phyloP scores from a whole-genome alignment of 2,329 filamentous ascomycete genomes.

The Venturia carpophila region DNA sequence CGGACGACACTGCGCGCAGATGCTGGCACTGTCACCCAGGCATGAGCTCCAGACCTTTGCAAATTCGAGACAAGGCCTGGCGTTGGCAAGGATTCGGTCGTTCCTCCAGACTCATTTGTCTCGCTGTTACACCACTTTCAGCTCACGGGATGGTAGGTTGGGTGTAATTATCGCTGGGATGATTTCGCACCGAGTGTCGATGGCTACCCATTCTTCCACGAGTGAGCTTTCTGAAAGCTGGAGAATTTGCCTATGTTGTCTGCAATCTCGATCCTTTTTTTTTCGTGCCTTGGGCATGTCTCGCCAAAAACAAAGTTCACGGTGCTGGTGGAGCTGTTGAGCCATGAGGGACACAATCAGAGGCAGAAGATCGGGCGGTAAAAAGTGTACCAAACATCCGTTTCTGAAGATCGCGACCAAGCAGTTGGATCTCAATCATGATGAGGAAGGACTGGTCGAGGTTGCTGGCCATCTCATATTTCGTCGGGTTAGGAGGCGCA shows the following conservation, averaged over 20 bases:
- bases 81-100: background rate
- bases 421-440: too few species aligned
- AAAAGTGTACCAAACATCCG: background rate
- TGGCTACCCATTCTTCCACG: slow-evolving; percentile 43
- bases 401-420: background rate
- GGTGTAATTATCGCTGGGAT: slow-evolving; percentile 47
- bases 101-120: background rate
- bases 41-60: background rate
- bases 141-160: slow-evolving; percentile 30
- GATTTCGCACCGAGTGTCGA: slow-evolving; percentile 47
- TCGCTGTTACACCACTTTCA: background rate
- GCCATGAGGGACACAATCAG: background rate
- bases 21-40: background rate
- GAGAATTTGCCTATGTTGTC: slow-evolving; percentile 43
- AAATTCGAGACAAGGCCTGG: background rate
- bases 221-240: slow-evolving; percentile 48
- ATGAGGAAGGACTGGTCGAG: background rate
- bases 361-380: background rate
- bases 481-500: background rate
- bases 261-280: slow-evolving; percentile 42
- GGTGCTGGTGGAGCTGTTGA: background rate
- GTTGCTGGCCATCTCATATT: background rate
- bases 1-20: slow-evolving; percentile 20
- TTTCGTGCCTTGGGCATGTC: slow-evolving; percentile 42
- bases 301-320: slow-evolving; percentile 26